phyloP scores from a whole-genome alignment of 2,329 filamentous ascomycete genomes.

The Intubia oerlemansii region DNA sequence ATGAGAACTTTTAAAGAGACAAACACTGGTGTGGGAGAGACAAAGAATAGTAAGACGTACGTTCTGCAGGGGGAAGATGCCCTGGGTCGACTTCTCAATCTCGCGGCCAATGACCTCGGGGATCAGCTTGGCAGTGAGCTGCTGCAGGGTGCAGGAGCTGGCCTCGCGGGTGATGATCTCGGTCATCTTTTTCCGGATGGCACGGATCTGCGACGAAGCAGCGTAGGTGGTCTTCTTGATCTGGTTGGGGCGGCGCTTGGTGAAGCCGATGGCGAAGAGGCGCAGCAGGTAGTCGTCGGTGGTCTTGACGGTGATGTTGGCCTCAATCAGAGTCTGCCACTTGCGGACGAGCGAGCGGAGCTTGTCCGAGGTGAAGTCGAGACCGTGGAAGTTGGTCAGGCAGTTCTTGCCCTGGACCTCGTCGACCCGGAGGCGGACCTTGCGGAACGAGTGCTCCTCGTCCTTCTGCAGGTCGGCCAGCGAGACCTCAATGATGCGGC shows the following conservation, averaged over 20 bases:
- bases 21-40: background rate
- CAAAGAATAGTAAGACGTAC: slow-evolving; percentile 27
- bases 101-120: slow-evolving; percentile 98
- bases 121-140: slow-evolving; percentile 97
- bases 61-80: slow-evolving; percentile 99
- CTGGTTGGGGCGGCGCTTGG: slow-evolving; percentile 97
- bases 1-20: no score
- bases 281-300: slow-evolving; percentile 99
- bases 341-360: slow-evolving; percentile 97
- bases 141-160: slow-evolving; percentile 76
- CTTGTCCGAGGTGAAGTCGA: slow-evolving; percentile 99
- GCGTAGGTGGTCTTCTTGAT: slow-evolving; percentile 99
- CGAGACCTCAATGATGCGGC: slow-evolving; percentile 95
- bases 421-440: slow-evolving; percentile 96
- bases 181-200: slow-evolving; percentile 98
- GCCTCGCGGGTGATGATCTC: slow-evolving; percentile 98
- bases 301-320: slow-evolving; percentile 99
- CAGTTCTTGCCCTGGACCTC: slow-evolving; percentile 99
- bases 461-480: slow-evolving; percentile 99
- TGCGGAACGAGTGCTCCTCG: slow-evolving; percentile 99
- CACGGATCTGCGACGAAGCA: slow-evolving; percentile 86
- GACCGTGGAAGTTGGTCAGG: slow-evolving; percentile 99
- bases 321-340: slow-evolving; percentile 98
- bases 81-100: slow-evolving; percentile 98
- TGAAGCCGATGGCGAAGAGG: slow-evolving; percentile 98